Evolutionary conservation across 148 eudicot genomes (phyloP).

Genomic region (Cornus suecica): DNA sequence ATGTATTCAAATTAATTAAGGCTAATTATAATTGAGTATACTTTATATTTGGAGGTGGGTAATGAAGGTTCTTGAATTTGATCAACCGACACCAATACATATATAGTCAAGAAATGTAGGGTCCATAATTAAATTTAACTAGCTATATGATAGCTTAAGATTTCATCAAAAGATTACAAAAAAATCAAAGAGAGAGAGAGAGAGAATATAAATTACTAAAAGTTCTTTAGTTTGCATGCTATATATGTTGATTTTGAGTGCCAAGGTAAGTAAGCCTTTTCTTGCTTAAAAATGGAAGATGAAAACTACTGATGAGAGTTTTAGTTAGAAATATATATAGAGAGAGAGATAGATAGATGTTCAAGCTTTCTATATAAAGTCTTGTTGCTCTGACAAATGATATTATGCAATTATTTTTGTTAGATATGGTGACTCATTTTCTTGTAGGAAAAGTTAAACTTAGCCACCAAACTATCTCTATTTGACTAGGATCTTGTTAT

Average conservation of each 20-base stretch:
- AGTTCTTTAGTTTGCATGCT: not conserved
- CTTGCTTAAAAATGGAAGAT: not conserved
- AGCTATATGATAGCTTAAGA: not conserved
- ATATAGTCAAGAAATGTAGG: not conserved
- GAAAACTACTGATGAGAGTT: constrained; percentile 2
- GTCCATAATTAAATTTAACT: not conserved
- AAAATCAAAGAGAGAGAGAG: not conserved
- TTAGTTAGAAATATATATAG: constrained; percentile 15
- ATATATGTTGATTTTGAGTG: constrained; percentile 2
- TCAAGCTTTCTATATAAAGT: not conserved
- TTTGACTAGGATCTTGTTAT: no score
- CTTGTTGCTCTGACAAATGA: not conserved
- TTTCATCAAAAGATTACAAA: not conserved
- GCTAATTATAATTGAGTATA: not conserved
- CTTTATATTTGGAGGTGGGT: not conserved
- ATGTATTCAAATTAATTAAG: not conserved
- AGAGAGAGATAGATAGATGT: no score
- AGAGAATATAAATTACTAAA: not conserved
- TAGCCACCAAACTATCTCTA: no score
- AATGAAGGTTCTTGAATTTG: not conserved
- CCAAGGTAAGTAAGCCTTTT: constrained; percentile 4
- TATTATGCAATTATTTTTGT: not conserved
- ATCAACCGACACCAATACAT: not conserved
- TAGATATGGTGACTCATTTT: no score
- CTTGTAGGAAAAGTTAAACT: no score